Evolutionary conservation across 2,329 filamentous ascomycete species (phyloP).

Genomic region (Sporothrix dimorphospora): DNA sequence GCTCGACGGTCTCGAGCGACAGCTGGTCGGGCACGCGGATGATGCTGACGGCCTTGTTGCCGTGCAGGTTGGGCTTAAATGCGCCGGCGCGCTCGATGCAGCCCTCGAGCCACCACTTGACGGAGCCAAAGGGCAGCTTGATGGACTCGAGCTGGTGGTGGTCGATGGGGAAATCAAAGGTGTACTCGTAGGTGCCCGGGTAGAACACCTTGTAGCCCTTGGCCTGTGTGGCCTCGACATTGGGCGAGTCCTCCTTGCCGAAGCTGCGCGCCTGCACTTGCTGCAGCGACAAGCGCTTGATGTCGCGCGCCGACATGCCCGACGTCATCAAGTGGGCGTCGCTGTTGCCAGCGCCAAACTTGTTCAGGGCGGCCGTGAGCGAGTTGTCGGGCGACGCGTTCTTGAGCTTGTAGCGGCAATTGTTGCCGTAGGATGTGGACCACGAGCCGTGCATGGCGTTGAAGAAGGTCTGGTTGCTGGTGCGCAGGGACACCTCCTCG

Average conservation of each 20-base stretch:
- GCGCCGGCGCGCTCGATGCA: slow-evolving; percentile 83
- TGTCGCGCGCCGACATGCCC: slow-evolving; percentile 49
- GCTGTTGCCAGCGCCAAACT: not conserved
- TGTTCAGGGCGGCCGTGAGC: slow-evolving; percentile 9
- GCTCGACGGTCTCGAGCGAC: slow-evolving; percentile 87
- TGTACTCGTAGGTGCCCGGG: slow-evolving; percentile 67
- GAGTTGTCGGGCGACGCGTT: slow-evolving; percentile 41
- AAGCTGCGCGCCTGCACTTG: slow-evolving; percentile 84
- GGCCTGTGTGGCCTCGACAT: slow-evolving; percentile 59
- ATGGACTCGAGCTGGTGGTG: slow-evolving; percentile 88
- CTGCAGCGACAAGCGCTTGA: slow-evolving; percentile 74
- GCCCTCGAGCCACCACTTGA: slow-evolving; percentile 86
- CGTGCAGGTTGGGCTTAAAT: slow-evolving; percentile 85
- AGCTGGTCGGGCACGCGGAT: slow-evolving; percentile 85
- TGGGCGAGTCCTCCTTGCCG: slow-evolving; percentile 72
- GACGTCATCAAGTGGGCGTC: not conserved
- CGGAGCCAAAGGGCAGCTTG: slow-evolving; percentile 80
- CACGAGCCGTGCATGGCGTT: slow-evolving; percentile 70
- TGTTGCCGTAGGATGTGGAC: slow-evolving; percentile 65
- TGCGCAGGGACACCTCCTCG: slow-evolving; percentile 84
- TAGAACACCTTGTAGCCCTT: slow-evolving; percentile 87
- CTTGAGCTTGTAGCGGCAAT: slow-evolving; percentile 60
- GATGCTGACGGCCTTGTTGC: slow-evolving; percentile 78
- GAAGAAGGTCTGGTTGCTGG: slow-evolving; percentile 90
- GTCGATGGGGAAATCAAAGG: slow-evolving; percentile 88